These are phyloP conservation scores for Echium plantagineum DNA, from an alignment of 257 asterid species.

Conservation along the genomic window DNA sequence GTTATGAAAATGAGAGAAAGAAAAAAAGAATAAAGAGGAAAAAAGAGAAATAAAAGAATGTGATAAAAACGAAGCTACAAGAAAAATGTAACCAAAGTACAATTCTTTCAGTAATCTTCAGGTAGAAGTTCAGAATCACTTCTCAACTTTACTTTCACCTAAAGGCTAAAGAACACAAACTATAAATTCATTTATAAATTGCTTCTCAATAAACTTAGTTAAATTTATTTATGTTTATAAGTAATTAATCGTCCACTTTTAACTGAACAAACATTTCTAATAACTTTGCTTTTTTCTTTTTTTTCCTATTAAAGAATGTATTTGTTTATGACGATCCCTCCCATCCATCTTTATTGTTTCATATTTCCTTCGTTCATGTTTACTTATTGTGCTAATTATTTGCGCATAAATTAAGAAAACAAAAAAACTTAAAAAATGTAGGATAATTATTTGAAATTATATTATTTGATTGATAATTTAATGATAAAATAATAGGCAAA, in stretches of 20 bases:
- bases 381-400: too few relatives aligned
- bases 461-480: too few relatives aligned
- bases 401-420: too few relatives aligned
- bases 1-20: neutral
- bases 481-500: too few relatives aligned
- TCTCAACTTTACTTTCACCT: neutral
- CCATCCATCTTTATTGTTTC: too few relatives aligned
- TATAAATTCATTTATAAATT: too few relatives aligned
- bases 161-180: neutral
- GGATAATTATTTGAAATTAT: too few relatives aligned
- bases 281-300: too few relatives aligned
- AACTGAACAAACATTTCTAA: neutral
- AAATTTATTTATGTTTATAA: neutral
- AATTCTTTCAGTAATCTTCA: neutral
- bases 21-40: neutral
- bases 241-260: neutral
- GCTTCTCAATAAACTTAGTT: neutral
- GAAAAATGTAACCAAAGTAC: neutral
- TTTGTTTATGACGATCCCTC: too few relatives aligned
- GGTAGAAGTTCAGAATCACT: neutral
- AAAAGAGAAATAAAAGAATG: neutral
- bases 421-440: too few relatives aligned
- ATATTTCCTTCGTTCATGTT: too few relatives aligned
- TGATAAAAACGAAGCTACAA: neutral
- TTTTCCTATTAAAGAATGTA: neutral